Evolutionary conservation across 164 flowering plant genomes (phyloP).

Genomic region (Nymphaea thermarum): DNA sequence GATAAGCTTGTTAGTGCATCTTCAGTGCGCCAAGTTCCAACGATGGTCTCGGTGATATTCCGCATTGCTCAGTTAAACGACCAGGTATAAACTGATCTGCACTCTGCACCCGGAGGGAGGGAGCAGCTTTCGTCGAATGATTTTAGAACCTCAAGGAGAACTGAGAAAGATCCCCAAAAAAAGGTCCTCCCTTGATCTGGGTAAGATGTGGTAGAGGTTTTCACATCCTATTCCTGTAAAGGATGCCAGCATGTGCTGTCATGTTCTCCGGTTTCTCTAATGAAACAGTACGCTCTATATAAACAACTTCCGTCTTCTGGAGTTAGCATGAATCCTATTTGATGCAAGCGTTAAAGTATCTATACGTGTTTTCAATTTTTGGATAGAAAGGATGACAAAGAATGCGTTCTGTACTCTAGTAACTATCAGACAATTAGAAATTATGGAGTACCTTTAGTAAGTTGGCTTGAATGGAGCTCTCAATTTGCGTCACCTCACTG

Average conservation of each 20-base stretch:
- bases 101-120: background rate
- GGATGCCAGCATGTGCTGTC: too few relatives aligned
- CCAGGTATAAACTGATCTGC: too few relatives aligned
- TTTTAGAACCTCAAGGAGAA: too few relatives aligned
- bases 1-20: background rate
- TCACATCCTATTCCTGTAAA: too few relatives aligned
- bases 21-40: background rate
- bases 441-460: constrained; percentile 31
- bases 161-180: too few relatives aligned
- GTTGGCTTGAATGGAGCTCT: constrained; percentile 31
- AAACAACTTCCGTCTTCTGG: too few relatives aligned
- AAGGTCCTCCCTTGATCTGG: too few relatives aligned
- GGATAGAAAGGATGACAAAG: background rate
- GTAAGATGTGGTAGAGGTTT: too few relatives aligned
- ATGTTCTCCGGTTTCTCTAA: too few relatives aligned
- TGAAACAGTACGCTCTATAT: too few relatives aligned
- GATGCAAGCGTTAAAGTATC: background rate
- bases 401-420: background rate
- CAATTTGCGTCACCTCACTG: constrained; percentile 31
- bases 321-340: background rate
- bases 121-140: background rate
- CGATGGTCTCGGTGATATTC: too few relatives aligned
- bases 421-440: background rate
- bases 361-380: background rate
- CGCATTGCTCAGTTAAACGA: too few relatives aligned